Conservation (phyloP, 2,329 filamentous ascomycete genomes). For the Xylariaceae sp. region DNA sequence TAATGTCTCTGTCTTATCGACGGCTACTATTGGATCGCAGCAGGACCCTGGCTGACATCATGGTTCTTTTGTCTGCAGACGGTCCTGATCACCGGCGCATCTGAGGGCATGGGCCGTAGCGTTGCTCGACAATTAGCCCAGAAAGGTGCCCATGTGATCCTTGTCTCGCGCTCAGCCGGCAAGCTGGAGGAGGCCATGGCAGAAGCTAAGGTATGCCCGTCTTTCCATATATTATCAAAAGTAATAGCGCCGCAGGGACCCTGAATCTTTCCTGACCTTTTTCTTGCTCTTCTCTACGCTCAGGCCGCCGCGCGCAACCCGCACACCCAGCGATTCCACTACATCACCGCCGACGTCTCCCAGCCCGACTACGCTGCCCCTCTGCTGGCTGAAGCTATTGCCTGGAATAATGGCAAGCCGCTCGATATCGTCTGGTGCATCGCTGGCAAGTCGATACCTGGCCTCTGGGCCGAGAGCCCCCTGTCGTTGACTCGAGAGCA, state of each 20-base stretch:
- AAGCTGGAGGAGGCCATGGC: conserved; percentile 69
- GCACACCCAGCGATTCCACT: conserved; percentile 69
- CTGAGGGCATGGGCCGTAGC: conserved; percentile 83
- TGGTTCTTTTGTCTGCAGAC: conserved; percentile 51
- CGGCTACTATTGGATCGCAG: too few relatives aligned
- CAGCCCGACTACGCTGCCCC: conserved; percentile 61
- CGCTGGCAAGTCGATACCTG: conserved; percentile 68
- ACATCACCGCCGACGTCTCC: conserved; percentile 78
- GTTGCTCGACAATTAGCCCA: conserved; percentile 68
- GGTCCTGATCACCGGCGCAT: conserved; percentile 81
- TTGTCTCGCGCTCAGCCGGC: conserved; percentile 70
- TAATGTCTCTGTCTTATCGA: too few relatives aligned
- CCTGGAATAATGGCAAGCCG: conserved; percentile 68
- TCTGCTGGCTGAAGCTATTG: conserved; percentile 64
- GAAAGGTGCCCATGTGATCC: conserved; percentile 80
- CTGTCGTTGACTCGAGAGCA: conserved; percentile 63
- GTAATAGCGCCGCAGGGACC: neutral
- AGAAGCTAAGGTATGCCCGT: conserved; percentile 33
- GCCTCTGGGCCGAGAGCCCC: conserved; percentile 71
- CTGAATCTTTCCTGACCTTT: conserved; percentile 12
- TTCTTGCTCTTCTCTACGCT: neutral
- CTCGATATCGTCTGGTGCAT: conserved; percentile 91
- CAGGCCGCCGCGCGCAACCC: conserved; percentile 62
- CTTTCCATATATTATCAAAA: neutral
- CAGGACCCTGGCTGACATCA: conserved; percentile 6